phyloP scores from a whole-genome alignment of 2,329 filamentous ascomycete genomes.

The Beauveria pseudobassiana region DNA sequence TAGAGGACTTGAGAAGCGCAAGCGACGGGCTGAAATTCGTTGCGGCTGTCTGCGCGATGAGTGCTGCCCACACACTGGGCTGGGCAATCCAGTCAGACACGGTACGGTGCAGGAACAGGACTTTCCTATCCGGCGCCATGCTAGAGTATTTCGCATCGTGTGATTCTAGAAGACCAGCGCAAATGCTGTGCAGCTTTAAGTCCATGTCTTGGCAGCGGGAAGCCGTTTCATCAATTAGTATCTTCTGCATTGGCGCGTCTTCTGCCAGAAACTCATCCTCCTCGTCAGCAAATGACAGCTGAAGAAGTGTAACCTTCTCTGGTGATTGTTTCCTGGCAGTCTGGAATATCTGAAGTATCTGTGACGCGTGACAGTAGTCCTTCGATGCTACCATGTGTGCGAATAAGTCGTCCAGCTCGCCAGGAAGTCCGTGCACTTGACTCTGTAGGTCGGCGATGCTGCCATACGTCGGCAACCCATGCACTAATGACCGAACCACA shows the following conservation, averaged over 20 bases:
- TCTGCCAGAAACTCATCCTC: not conserved
- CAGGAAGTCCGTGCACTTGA: slow-evolving; percentile 1
- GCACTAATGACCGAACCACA: slow-evolving; percentile 13
- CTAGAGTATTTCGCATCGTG: not conserved
- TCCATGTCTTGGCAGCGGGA: not conserved
- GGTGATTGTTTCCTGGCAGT: not conserved
- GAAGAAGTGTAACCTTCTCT: not conserved
- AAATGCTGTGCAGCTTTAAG: not conserved
- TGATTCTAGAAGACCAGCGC: not conserved
- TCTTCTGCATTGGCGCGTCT: not conserved
- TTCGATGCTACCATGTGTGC: slow-evolving; percentile 1
- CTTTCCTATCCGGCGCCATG: not conserved
- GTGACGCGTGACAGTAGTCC: not conserved
- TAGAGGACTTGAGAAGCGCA: not conserved
- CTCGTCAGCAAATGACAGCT: not conserved
- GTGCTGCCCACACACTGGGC: not conserved
- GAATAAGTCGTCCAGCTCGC: slow-evolving; percentile 10
- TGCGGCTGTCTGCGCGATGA: not conserved
- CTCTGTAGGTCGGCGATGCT: not conserved
- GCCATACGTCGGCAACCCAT: not conserved
- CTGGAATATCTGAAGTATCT: not conserved
- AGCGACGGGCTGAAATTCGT: not conserved
- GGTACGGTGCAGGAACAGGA: slow-evolving; percentile 2
- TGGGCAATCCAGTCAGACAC: slow-evolving; percentile 5
- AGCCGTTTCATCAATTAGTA: not conserved